A percentile compares a stretch with the other conserved stretches of the same genome.
Evolutionary conservation across 2,329 filamentous ascomycete species (phyloP).

Genomic region (Byssochlamys sp.): DNA sequence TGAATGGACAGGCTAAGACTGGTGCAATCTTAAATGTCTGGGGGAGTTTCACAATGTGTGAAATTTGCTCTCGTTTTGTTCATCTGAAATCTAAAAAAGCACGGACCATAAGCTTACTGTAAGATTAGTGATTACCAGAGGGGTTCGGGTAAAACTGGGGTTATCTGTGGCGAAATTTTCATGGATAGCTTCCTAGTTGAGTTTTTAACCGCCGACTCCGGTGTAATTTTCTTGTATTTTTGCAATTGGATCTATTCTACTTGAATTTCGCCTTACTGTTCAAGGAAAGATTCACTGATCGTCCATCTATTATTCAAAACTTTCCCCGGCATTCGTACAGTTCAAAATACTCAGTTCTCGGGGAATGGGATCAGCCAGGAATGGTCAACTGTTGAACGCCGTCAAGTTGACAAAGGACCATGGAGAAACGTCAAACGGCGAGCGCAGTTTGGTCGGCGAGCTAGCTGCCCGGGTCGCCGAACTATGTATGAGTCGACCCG

Average conservation of each 20-base stretch:
- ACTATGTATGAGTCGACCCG: neutral
- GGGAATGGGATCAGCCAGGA: neutral
- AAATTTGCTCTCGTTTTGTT: neutral
- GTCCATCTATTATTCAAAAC: too few relatives aligned
- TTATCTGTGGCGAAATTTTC: neutral
- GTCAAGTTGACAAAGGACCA: neutral
- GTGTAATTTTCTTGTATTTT: neutral
- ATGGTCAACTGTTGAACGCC: neutral
- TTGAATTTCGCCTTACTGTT: neutral
- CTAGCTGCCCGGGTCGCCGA: neutral
- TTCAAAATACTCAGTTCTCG: too few relatives aligned
- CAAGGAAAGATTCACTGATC: neutral
- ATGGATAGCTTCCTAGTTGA: neutral
- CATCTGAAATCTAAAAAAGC: neutral
- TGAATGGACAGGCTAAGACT: neutral
- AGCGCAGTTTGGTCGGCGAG: neutral
- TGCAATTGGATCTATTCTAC: neutral
- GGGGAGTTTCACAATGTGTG: neutral
- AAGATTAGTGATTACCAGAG: neutral
- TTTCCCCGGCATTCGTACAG: neutral
- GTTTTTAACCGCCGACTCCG: neutral
- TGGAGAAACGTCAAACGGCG: neutral
- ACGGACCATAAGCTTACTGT: neutral
- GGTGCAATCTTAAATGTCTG: neutral
- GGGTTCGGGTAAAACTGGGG: neutral